Base-by-base conservation (phyloP, 352 stramenopile species). In the Pythium graminicola region DNA sequence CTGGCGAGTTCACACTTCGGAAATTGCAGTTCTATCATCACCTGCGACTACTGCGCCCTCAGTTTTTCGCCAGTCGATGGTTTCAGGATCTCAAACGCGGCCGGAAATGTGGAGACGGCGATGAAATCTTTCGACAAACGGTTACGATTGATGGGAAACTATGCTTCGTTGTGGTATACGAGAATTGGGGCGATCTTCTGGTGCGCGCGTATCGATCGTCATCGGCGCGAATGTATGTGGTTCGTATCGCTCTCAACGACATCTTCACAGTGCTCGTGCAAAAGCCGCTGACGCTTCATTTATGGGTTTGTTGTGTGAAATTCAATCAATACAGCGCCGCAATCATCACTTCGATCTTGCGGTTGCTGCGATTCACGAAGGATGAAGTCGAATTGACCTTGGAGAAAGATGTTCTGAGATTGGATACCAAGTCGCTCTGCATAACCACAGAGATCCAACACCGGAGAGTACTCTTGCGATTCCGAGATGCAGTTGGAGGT, bases 101-200 rank as follows among this genome's bases (percentile, higher is more conserved):
- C 29, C 67, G 78, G 0, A 89, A 89, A 29, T 78, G 75, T 28
- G 81, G 81, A 1, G 65, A 72, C 32, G 81, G 81, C 22, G 81
- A 92, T 31, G 76, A 89, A 26, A 62, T 92, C 0, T 61, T 86
- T 9, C 81, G 81, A 4, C 78, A 92, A 62, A 69, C 58, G 2
- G 40, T 50, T 0, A 61, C 45, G 9, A 64, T 92, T 4, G 53
- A 81, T 41, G 70, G 76, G 0, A 64, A 54, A 32, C 45, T 86
- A 16, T 84, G 76, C 35, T 54, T 79, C 26, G 70, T 78, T 1
- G 62, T 78, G 5, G 67, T 89, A 2, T 82, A 74, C 43, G 81
- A 92, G 58, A 92, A 92, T 45, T 92, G 79, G 76, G 81, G 81
- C 24, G 79, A 92, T 50, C 48, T 92, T 7, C 65, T 64, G 0